Conservation (phyloP, 2,329 filamentous ascomycete genomes). For the Epichloe glyceriae region DNA sequence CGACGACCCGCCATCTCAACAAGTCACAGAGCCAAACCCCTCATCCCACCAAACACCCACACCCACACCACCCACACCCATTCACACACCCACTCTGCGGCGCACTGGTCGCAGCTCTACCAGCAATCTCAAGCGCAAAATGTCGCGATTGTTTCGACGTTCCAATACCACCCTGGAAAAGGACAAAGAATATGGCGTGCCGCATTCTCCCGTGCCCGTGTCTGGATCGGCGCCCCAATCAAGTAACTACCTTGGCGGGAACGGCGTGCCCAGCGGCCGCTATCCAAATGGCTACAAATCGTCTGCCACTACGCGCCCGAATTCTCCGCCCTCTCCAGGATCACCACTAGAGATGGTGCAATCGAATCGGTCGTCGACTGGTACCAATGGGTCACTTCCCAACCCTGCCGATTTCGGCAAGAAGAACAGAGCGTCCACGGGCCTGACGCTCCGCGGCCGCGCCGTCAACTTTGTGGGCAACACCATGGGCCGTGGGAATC, state of each 20-base stretch:
- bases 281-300: slow-evolving; percentile 31
- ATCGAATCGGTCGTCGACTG: slow-evolving; percentile 11
- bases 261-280: slow-evolving; percentile 19
- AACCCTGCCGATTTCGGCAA: slow-evolving; percentile 32
- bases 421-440: slow-evolving; percentile 39
- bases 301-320: slow-evolving; percentile 32
- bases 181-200: slow-evolving; percentile 12
- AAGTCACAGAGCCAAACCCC: slow-evolving; percentile 1
- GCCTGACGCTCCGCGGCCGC: slow-evolving; percentile 33
- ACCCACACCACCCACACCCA: no score
- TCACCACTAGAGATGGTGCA: slow-evolving; percentile 31
- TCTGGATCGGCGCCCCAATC: slow-evolving; percentile 11
- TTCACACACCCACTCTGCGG: slow-evolving; percentile 20
- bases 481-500: slow-evolving; percentile 13
- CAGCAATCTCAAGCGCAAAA: slow-evolving; percentile 34
- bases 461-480: slow-evolving; percentile 33
- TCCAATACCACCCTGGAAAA: slow-evolving; percentile 22
- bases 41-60: slow-evolving; percentile 7
- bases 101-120: slow-evolving; percentile 29
- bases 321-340: slow-evolving; percentile 37
- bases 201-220: slow-evolving; percentile 8
- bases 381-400: slow-evolving; percentile 23
- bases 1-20: background rate
- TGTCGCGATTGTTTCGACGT: slow-evolving; percentile 36
- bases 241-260: slow-evolving; percentile 3